A percentile compares a stretch with the other conserved stretches of the same genome.
These are phyloP conservation scores for Gossypium thurberi DNA, from an alignment of 345 rosid genomes.

Conservation along the genomic window DNA sequence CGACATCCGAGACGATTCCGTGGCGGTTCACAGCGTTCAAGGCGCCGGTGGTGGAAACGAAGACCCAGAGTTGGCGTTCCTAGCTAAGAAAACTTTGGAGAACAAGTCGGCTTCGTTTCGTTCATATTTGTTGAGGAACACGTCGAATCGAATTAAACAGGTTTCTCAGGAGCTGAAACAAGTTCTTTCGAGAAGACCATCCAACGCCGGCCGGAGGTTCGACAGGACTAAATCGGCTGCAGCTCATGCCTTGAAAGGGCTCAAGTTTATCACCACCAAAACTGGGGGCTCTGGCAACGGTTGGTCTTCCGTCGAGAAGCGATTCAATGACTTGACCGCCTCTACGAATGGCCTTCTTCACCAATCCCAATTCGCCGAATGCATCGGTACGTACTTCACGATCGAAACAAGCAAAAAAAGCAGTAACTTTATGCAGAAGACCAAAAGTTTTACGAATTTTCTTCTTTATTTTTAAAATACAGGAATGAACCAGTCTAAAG, in stretches of 20 bases:
- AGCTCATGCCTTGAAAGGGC: constrained; percentile 69
- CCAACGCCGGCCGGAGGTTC: constrained; percentile 30
- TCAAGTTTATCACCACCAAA: constrained; percentile 66
- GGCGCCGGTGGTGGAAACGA: constrained; percentile 43
- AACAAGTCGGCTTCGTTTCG: constrained; percentile 45
- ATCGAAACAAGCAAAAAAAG: background rate
- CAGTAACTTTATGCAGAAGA: background rate
- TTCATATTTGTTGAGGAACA: constrained; percentile 46
- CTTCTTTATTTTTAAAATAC: background rate
- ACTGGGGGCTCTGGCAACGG: constrained; percentile 38
- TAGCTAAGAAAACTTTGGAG: constrained; percentile 62
- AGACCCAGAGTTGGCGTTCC: constrained; percentile 68
- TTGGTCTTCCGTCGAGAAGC: constrained; percentile 68
- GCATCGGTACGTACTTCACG: constrained; percentile 45
- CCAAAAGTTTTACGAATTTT: background rate
- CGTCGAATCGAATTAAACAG: constrained; percentile 58
- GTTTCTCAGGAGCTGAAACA: constrained; percentile 80
- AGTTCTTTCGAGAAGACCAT: constrained; percentile 44
- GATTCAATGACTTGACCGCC: constrained; percentile 51
- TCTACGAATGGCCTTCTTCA: constrained; percentile 51
- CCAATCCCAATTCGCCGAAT: constrained; percentile 63
- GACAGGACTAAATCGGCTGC: constrained; percentile 76
- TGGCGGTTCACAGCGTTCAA: constrained; percentile 90
- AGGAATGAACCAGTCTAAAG: constrained; percentile 92
- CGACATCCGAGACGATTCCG: constrained; percentile 71